These are phyloP conservation scores for Oryza australiensis DNA, from an alignment of 176 grass and related monocot genomes.

Conservation along the genomic window DNA sequence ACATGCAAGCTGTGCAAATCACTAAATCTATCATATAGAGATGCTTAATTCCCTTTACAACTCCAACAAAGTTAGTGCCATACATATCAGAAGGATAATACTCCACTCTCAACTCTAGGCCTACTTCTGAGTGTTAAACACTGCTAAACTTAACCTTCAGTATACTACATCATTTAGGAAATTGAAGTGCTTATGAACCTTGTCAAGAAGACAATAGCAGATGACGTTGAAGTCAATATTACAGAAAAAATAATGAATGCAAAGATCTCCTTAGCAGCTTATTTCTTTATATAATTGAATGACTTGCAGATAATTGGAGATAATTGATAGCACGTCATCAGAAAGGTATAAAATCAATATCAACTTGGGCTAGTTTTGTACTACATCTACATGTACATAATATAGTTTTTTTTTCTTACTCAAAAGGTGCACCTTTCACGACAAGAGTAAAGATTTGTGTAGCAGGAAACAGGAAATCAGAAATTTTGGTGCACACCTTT, in stretches of 20 bases:
- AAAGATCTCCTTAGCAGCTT: background rate
- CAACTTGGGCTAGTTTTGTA: background rate
- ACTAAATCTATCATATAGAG: constrained; percentile 1
- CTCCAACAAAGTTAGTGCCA: constrained; percentile 1
- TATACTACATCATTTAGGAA: background rate
- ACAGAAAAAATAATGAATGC: background rate
- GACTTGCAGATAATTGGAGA: constrained; percentile 6
- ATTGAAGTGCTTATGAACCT: background rate
- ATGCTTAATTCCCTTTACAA: background rate
- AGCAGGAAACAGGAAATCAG: constrained; percentile 16
- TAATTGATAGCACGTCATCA: constrained; percentile 10
- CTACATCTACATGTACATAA: background rate
- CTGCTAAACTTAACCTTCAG: background rate
- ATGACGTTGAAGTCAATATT: constrained; percentile 9
- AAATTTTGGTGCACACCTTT: constrained; percentile 45
- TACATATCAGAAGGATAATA: constrained; percentile 5
- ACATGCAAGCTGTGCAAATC: background rate
- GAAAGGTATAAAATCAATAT: constrained; percentile 5
- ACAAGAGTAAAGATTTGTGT: constrained; percentile 9
- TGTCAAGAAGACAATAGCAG: background rate
- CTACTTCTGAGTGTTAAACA: background rate
- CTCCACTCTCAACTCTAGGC: background rate
- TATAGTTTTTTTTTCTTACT: background rate
- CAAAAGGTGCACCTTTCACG: background rate
- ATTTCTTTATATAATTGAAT: background rate